phyloP scores from a whole-genome alignment of 345 rosid species.

The Euphorbia pulcherrima region DNA sequence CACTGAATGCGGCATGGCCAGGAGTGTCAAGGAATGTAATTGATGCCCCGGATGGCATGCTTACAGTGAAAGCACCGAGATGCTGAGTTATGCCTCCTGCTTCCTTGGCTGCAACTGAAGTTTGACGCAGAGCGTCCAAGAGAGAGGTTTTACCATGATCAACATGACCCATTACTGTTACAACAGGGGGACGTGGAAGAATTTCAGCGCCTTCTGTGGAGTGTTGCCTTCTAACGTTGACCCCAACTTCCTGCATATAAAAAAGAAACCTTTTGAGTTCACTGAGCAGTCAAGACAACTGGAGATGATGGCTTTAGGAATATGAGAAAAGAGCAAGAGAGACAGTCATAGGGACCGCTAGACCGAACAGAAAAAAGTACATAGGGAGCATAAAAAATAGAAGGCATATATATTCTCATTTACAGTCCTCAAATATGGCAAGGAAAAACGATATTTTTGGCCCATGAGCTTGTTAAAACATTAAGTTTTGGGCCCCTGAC shows the following conservation, averaged over 20 bases:
- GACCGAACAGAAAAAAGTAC: neutral
- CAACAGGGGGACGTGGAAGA: conserved; percentile 71
- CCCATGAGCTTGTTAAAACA: no score
- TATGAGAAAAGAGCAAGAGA: neutral
- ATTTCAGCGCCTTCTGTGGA: conserved; percentile 61
- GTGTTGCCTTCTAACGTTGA: conserved; percentile 66
- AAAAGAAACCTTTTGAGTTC: conserved; percentile 5
- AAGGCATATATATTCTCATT: neutral
- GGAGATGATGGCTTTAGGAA: neutral
- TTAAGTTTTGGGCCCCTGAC: no score
- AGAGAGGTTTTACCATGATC: conserved; percentile 97
- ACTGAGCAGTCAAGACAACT: conserved; percentile 2
- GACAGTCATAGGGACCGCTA: neutral
- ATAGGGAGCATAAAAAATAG: neutral
- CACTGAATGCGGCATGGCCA: conserved; percentile 95
- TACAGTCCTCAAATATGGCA: neutral
- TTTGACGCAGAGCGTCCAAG: conserved; percentile 78
- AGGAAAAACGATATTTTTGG: no score
- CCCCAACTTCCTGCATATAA: conserved; percentile 65
- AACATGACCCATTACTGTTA: conserved; percentile 96
- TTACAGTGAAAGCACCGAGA: conserved; percentile 84
- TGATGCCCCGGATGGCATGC: conserved; percentile 80
- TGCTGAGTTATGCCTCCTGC: conserved; percentile 99
- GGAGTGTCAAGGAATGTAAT: conserved; percentile 94
- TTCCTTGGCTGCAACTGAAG: conserved; percentile 84